Conservation (phyloP, 352 stramenopile species). For the Phytophthora multivora region DNA sequence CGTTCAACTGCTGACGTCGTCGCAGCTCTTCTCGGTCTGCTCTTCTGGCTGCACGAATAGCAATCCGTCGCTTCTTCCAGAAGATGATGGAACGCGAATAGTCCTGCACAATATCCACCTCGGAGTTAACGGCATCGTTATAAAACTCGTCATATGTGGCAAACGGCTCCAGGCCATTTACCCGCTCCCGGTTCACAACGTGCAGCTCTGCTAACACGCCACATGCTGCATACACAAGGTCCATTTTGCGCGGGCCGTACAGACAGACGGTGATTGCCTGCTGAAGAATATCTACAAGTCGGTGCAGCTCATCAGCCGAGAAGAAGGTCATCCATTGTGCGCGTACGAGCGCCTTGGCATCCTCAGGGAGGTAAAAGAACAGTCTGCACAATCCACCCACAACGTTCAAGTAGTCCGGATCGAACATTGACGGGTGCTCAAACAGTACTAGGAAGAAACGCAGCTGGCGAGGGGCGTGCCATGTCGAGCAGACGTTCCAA, state of each 20-base stretch:
- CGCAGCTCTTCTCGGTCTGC: slow-evolving; percentile 23
- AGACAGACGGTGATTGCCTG: slow-evolving; percentile 80
- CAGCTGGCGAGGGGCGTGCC: slow-evolving; percentile 45
- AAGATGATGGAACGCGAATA: slow-evolving; percentile 78
- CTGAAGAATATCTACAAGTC: slow-evolving; percentile 72
- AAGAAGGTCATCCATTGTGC: slow-evolving; percentile 61
- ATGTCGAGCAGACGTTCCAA: slow-evolving; percentile 80
- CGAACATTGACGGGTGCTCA: slow-evolving; percentile 75
- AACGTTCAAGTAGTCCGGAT: slow-evolving; percentile 77
- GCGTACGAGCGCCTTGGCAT: slow-evolving; percentile 59
- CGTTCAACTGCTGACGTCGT: slow-evolving; percentile 18
- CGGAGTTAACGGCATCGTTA: slow-evolving; percentile 82
- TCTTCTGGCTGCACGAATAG: slow-evolving; percentile 16
- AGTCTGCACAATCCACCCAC: slow-evolving; percentile 71
- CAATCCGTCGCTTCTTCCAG: slow-evolving; percentile 59
- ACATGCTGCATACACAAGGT: slow-evolving; percentile 76
- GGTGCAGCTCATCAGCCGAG: slow-evolving; percentile 63
- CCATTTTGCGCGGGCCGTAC: slow-evolving; percentile 72
- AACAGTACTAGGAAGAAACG: slow-evolving; percentile 80
- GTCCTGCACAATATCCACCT: slow-evolving; percentile 82
- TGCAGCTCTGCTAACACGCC: slow-evolving; percentile 72
- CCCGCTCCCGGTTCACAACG: slow-evolving; percentile 54
- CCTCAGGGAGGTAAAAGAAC: slow-evolving; percentile 60
- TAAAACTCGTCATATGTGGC: slow-evolving; percentile 79
- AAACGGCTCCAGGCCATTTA: slow-evolving; percentile 39